These are phyloP conservation scores for Apodospora peruviana DNA, from an alignment of 495 filamentous ascomycete genomes.

Conservation along the genomic window DNA sequence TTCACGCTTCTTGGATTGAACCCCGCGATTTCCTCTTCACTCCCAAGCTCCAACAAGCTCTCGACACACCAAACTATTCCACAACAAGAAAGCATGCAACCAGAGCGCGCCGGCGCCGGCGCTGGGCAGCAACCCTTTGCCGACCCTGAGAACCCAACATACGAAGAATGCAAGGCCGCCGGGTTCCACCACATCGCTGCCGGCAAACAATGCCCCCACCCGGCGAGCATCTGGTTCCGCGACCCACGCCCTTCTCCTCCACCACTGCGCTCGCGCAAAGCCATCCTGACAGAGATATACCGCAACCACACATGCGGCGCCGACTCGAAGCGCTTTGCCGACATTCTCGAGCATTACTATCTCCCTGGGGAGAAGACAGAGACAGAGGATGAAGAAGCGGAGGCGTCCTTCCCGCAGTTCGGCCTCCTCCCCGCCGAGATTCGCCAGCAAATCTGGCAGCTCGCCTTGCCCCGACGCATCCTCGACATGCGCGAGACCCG, in stretches of 20 bases:
- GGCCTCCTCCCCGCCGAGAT: conserved; percentile 7
- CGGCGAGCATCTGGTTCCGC: conserved; percentile 5
- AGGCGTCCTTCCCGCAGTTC: conserved; percentile 2
- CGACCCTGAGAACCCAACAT: conserved; percentile 6
- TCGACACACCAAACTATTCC: too few relatives aligned
- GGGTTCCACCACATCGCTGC: neutral
- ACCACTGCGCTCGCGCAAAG: conserved; percentile 1
- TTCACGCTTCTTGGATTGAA: too few relatives aligned
- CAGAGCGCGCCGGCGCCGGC: too few relatives aligned
- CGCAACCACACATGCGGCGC: conserved; percentile 1
- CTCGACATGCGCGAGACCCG: conserved; percentile 7
- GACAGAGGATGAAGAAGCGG: neutral
- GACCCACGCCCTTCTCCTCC: conserved; percentile 5
- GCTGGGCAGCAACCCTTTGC: neutral
- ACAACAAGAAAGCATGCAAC: too few relatives aligned
- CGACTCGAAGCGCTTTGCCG: neutral
- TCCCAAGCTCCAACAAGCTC: too few relatives aligned
- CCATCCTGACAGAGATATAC: conserved; percentile 1
- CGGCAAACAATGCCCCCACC: conserved; percentile 9
- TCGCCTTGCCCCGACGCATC: conserved; percentile 3
- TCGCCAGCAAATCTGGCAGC: conserved; percentile 8
- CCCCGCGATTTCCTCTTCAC: too few relatives aligned
- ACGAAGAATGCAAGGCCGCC: conserved; percentile 1
- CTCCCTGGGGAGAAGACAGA: neutral
- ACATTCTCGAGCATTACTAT: conserved; percentile 1